Evolutionary conservation across 2,329 filamentous ascomycete species (phyloP), one percentile per base, ranked within the genome.

Genomic region (Massarina eburnea): DNA sequence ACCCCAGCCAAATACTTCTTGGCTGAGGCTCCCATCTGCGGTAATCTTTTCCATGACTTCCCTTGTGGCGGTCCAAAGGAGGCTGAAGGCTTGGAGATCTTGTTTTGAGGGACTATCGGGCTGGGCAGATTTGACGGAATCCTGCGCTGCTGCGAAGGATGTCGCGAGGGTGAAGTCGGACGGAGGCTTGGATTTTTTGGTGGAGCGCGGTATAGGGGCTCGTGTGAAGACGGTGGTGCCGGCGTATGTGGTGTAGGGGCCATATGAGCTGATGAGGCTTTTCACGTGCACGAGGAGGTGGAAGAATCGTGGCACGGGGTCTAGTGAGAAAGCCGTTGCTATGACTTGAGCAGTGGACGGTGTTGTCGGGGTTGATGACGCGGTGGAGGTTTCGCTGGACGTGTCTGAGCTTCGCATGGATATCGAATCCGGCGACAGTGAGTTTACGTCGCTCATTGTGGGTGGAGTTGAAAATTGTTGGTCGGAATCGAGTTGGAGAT

Each of bases 131-230:
- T 48, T 29, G 9, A 49, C 45, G 3, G 41, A 44, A 30, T 61
- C 54, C 45, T 62, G 58, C 1, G 59, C 54, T 20, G 54, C 51
- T 8, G 55, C 47, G 9, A 61, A 36, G 2, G 57, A 56, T 2
- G 18, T 29, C 12, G 57, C 54, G 8, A 62, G 21, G 3, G 27
- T 19, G 40, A 30, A 41, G 1, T 29, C 22, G 7, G 52, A 46
- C 4, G 46, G 27, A 2, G 33, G 32, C 18, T 26, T 45, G 15
- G 8, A 12, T 26, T 19, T 33, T 1, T 38, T 17, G 4, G 39
- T 32, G 5, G 24, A 22, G 10, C n/a, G 27, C 4, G 42, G 15
- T 24, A 37, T 19, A 2, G 20, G 14, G 6, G 49, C 42, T 21
- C 54, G 50, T 2, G 32, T 8, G 33, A 57, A 51, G 7, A 54